Percentiles rank a stretch among this genome's conserved stretches.
Conservation (phyloP, 352 stramenopile genomes). For the Globisporangium rhizosaccharum region DNA sequence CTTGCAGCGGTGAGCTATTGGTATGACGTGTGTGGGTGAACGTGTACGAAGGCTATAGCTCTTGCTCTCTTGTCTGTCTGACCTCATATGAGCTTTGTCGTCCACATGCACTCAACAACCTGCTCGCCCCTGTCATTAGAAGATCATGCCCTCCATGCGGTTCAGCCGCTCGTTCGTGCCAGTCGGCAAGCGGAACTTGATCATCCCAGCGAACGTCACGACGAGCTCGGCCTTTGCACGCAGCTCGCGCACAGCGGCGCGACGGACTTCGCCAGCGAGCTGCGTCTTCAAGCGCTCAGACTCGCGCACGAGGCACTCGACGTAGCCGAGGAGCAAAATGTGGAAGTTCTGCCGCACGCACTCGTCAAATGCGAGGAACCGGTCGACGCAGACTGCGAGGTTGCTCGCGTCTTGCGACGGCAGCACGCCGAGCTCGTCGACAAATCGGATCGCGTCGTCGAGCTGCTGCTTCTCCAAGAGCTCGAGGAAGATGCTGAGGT, state of each 20-base stretch:
- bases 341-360: constrained; percentile 83
- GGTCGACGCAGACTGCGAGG: constrained; percentile 66
- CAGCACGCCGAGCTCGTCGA: constrained; percentile 72
- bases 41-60: background rate
- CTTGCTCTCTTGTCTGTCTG: background rate
- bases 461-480: constrained; percentile 80
- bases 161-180: constrained; percentile 82
- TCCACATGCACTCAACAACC: background rate
- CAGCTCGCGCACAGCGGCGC: constrained; percentile 38
- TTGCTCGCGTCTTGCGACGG: constrained; percentile 60
- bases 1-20: too few relatives aligned
- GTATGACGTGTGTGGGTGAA: too few relatives aligned
- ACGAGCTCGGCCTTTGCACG: constrained; percentile 76
- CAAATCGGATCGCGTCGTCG: constrained; percentile 77
- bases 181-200: constrained; percentile 81
- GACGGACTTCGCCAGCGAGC: constrained; percentile 45
- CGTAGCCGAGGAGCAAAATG: constrained; percentile 79
- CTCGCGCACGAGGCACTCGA: constrained; percentile 83
- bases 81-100: background rate
- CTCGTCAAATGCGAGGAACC: constrained; percentile 77
- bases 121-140: constrained; percentile 24
- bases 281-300: constrained; percentile 76
- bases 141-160: constrained; percentile 87
- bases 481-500: constrained; percentile 84
- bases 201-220: constrained; percentile 85